phyloP scores from a whole-genome alignment of 2,329 filamentous ascomycete genomes.

The Tothia fuscella region DNA sequence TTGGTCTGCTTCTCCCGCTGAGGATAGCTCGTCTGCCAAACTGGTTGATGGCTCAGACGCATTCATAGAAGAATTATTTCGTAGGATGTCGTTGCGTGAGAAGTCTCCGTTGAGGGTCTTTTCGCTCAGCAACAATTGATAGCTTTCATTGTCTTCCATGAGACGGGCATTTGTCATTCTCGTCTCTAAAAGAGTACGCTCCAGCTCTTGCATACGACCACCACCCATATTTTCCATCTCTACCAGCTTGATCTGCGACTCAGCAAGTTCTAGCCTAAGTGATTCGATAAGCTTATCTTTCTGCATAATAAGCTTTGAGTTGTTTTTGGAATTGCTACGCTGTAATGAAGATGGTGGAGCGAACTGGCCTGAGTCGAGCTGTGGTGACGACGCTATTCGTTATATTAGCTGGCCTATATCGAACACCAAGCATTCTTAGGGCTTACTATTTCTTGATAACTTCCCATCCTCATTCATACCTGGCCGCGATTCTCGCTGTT shows the following conservation, averaged over 20 bases:
- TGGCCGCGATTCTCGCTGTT: slow-evolving; percentile 53
- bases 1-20: slow-evolving; percentile 45
- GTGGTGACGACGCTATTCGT: slow-evolving; percentile 40
- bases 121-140: slow-evolving; percentile 86
- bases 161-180: slow-evolving; percentile 91
- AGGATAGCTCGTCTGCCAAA: slow-evolving; percentile 15
- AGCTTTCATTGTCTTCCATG: slow-evolving; percentile 98
- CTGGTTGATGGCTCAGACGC: slow-evolving; percentile 22
- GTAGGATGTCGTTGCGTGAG: slow-evolving; percentile 68
- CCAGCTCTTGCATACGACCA: slow-evolving; percentile 77
- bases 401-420: neutral
- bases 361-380: slow-evolving; percentile 65
- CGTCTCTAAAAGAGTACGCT: slow-evolving; percentile 77
- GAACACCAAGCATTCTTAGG: slow-evolving; percentile 27
- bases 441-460: slow-evolving; percentile 40
- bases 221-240: slow-evolving; percentile 90
- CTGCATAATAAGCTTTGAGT: slow-evolving; percentile 79
- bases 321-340: slow-evolving; percentile 79
- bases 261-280: slow-evolving; percentile 79
- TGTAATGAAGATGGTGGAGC: slow-evolving; percentile 75
- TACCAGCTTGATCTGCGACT: slow-evolving; percentile 88
- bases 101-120: slow-evolving; percentile 94
- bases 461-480: slow-evolving; percentile 39
- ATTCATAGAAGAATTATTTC: slow-evolving; percentile 28
- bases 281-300: slow-evolving; percentile 96